Conservation (phyloP, 768 basidiomycete species). For the Russula ochroleuca region DNA sequence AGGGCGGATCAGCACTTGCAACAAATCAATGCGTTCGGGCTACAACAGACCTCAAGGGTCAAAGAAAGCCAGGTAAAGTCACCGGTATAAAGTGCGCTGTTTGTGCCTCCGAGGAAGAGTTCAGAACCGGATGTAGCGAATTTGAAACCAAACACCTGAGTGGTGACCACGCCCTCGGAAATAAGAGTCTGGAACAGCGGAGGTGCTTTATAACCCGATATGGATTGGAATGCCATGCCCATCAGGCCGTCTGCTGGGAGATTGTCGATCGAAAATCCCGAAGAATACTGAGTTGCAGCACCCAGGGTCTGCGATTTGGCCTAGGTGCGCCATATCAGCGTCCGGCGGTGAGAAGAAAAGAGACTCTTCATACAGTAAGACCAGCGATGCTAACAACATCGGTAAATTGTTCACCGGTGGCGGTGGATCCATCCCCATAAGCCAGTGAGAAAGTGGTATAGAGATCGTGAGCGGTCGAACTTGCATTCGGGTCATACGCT, state of each 20-base stretch:
- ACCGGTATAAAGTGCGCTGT: constrained; percentile 16
- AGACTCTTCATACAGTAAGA: constrained; percentile 16
- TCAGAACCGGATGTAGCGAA: constrained; percentile 44
- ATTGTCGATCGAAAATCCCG: constrained; percentile 29
- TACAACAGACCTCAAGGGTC: background rate
- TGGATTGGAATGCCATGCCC: constrained; percentile 37
- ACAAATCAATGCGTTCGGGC: background rate
- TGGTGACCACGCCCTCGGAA: constrained; percentile 34
- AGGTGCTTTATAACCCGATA: constrained; percentile 28
- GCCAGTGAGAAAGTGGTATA: constrained; percentile 32
- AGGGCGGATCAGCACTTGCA: background rate
- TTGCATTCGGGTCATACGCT: constrained; percentile 1
- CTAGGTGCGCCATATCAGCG: background rate
- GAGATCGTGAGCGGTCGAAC: constrained; percentile 29
- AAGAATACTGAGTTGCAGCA: constrained; percentile 40
- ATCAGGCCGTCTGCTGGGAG: constrained; percentile 42
- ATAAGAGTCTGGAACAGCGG: constrained; percentile 42
- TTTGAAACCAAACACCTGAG: constrained; percentile 47
- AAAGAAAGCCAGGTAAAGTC: constrained; percentile 18
- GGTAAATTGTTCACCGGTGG: constrained; percentile 39
- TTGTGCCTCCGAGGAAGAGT: constrained; percentile 25
- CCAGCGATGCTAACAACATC: constrained; percentile 44
- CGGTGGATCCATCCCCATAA: constrained; percentile 40
- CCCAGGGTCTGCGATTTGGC: constrained; percentile 43
- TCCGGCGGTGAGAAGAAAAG: background rate